Conservation (phyloP, 495 filamentous ascomycete genomes). For the Acidomyces sp. region DNA sequence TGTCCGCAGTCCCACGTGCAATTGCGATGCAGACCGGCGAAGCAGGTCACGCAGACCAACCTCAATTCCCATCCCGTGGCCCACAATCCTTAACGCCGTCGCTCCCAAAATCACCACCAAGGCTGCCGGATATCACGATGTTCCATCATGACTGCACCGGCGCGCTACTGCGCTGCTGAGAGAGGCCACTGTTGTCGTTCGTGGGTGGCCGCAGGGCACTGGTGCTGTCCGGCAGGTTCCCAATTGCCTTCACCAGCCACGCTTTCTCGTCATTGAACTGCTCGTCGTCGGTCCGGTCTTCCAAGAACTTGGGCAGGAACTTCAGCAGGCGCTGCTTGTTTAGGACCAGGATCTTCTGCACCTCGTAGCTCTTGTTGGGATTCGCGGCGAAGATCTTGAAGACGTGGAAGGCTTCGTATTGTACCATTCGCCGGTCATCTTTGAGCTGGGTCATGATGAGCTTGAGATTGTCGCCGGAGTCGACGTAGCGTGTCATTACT, state of each 20-base stretch:
- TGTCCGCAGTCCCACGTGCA: too few species aligned
- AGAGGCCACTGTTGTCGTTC: background rate
- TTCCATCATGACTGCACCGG: slow-evolving; percentile 1
- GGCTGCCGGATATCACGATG: too few species aligned
- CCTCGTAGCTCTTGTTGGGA: slow-evolving; percentile 83
- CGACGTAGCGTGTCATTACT: slow-evolving; percentile 95
- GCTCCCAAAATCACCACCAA: too few species aligned
- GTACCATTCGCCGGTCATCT: slow-evolving; percentile 95
- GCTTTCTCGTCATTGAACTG: slow-evolving; percentile 97
- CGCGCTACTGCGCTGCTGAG: slow-evolving; percentile 1
- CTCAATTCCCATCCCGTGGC: too few species aligned
- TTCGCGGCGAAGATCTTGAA: slow-evolving; percentile 99
- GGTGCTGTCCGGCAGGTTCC: slow-evolving; percentile 17
- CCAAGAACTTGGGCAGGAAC: slow-evolving; percentile 82
- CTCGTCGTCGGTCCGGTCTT: slow-evolving; percentile 92
- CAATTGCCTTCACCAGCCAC: slow-evolving; percentile 87
- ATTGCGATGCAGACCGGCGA: too few species aligned
- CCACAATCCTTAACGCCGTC: too few species aligned
- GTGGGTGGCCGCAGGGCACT: slow-evolving; percentile 9
- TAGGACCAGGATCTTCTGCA: slow-evolving; percentile 89
- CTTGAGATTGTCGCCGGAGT: slow-evolving; percentile 88
- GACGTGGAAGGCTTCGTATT: slow-evolving; percentile 98
- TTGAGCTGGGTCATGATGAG: slow-evolving; percentile 91
- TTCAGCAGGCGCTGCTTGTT: slow-evolving; percentile 81
- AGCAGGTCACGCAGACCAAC: too few species aligned